Evolutionary conservation across 2,329 filamentous ascomycete genomes (phyloP).

Genomic region (Ophiostoma australiae): DNA sequence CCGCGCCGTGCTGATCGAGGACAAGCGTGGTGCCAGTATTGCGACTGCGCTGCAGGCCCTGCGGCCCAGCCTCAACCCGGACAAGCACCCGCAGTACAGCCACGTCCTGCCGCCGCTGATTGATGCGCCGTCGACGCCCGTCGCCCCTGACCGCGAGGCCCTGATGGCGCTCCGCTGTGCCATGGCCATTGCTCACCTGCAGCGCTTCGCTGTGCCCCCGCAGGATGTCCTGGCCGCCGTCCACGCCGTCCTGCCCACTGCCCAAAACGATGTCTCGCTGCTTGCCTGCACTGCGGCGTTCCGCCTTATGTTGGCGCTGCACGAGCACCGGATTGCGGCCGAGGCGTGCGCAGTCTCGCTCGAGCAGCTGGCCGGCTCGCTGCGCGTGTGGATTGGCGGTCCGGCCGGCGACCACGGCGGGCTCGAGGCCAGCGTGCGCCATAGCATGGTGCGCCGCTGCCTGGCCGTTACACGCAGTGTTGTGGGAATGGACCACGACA

Average conservation of each 20-base stretch:
- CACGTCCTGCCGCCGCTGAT: slow-evolving; percentile 41
- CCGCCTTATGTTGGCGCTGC: slow-evolving; percentile 52
- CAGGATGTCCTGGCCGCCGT: slow-evolving; percentile 46
- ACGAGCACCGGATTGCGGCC: slow-evolving; percentile 44
- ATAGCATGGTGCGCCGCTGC: slow-evolving; percentile 52
- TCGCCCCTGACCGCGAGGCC: slow-evolving; percentile 47
- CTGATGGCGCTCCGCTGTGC: slow-evolving; percentile 55
- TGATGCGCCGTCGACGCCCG: slow-evolving; percentile 39
- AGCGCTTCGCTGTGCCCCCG: slow-evolving; percentile 41
- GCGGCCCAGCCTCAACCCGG: slow-evolving; percentile 38
- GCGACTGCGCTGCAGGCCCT: slow-evolving; percentile 52
- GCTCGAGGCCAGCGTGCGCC: slow-evolving; percentile 48
- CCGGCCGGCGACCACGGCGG: slow-evolving; percentile 47
- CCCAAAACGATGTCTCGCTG: slow-evolving; percentile 42
- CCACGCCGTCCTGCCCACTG: slow-evolving; percentile 43
- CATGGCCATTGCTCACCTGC: slow-evolving; percentile 56
- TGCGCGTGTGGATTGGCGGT: slow-evolving; percentile 59
- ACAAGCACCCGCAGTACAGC: slow-evolving; percentile 34
- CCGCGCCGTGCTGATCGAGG: slow-evolving; percentile 51
- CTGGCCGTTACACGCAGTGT: slow-evolving; percentile 51
- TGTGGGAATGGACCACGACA: slow-evolving; percentile 55
- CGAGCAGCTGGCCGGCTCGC: slow-evolving; percentile 52
- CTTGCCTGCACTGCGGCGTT: slow-evolving; percentile 57
- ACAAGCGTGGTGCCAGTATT: slow-evolving; percentile 53
- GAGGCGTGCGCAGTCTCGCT: slow-evolving; percentile 46